Percentiles rank a stretch among this genome's conserved stretches.
phyloP scores from a whole-genome alignment of 2,329 filamentous ascomycete genomes.

The Ophiostoma himal-ulmi region DNA sequence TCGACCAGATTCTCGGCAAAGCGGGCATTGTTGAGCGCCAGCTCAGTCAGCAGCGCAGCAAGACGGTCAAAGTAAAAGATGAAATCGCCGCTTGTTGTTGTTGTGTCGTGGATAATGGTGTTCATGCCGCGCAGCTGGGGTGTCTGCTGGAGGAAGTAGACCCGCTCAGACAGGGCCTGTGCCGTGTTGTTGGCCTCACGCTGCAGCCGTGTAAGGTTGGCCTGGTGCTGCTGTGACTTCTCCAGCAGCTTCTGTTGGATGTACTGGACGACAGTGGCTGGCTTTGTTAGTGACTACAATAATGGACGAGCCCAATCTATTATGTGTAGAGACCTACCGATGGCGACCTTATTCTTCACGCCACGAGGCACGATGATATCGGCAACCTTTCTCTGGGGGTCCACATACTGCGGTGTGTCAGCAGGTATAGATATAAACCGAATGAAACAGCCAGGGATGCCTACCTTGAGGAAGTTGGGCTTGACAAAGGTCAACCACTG shows the following conservation, averaged over 20 bases:
- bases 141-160: slow-evolving; percentile 68
- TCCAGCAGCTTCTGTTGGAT: slow-evolving; percentile 80
- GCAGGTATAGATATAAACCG: not conserved
- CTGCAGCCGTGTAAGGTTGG: slow-evolving; percentile 70
- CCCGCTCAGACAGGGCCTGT: slow-evolving; percentile 66
- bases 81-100: slow-evolving; percentile 79
- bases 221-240: slow-evolving; percentile 78
- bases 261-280: slow-evolving; percentile 88
- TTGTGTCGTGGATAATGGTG: slow-evolving; percentile 78
- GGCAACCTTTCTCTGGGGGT: slow-evolving; percentile 84
- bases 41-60: slow-evolving; percentile 75
- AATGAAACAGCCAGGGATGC: slow-evolving; percentile 25
- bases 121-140: slow-evolving; percentile 82
- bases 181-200: slow-evolving; percentile 55
- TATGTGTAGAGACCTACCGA: slow-evolving; percentile 47
- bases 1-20: slow-evolving; percentile 60
- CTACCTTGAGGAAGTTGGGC: slow-evolving; percentile 78
- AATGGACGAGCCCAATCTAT: not conserved
- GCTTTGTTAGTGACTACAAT: not conserved
- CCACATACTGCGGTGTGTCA: slow-evolving; percentile 55
- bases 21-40: slow-evolving; percentile 69
- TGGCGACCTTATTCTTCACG: slow-evolving; percentile 89
- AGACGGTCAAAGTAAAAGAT: slow-evolving; percentile 96
- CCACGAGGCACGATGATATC: slow-evolving; percentile 94
- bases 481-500: slow-evolving; percentile 98